A percentile compares a stretch with the other conserved stretches of the same genome.
phyloP scores from a whole-genome alignment of 108 stramenopile genomes.

The Chaetoceros muelleri region DNA sequence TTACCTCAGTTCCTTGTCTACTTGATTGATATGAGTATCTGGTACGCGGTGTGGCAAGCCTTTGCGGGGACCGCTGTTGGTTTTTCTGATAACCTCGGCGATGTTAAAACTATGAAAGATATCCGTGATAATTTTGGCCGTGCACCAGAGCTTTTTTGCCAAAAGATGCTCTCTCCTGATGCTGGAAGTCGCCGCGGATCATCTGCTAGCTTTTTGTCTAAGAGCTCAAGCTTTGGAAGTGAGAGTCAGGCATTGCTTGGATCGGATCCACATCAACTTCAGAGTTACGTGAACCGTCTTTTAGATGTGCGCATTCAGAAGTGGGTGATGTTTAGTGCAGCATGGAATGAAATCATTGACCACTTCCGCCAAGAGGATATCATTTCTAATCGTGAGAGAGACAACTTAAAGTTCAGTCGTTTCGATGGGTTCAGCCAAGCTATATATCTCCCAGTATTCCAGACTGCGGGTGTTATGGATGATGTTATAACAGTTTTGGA shows the following conservation, averaged over 20 bases:
- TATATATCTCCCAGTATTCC: conserved; percentile 94
- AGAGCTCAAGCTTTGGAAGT: conserved; percentile 23
- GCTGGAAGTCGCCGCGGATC: conserved; percentile 81
- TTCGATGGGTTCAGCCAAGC: conserved; percentile 93
- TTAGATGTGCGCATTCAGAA: conserved; percentile 91
- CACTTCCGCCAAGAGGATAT: conserved; percentile 87
- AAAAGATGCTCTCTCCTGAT: conserved; percentile 85
- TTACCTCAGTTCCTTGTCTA: conserved; percentile 92
- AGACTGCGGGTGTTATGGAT: conserved; percentile 94
- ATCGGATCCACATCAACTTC: conserved; percentile 59
- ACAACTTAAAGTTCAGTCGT: conserved; percentile 88
- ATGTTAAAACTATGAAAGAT: conserved; percentile 76
- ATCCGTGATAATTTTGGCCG: conserved; percentile 82
- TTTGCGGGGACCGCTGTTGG: conserved; percentile 90
- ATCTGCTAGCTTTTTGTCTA: conserved; percentile 58
- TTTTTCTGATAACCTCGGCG: conserved; percentile 87
- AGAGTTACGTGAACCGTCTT: conserved; percentile 80
- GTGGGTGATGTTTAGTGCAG: conserved; percentile 95
- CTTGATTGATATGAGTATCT: conserved; percentile 93
- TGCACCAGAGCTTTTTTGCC: conserved; percentile 81
- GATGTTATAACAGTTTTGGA: conserved; percentile 75
- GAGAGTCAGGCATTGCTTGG: conserved; percentile 68
- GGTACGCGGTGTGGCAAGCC: conserved; percentile 93
- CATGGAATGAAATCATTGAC: conserved; percentile 96
- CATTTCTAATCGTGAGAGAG: conserved; percentile 85